phyloP scores from a whole-genome alignment of 2,329 filamentous ascomycete genomes.

The Colletotrichum horii region DNA sequence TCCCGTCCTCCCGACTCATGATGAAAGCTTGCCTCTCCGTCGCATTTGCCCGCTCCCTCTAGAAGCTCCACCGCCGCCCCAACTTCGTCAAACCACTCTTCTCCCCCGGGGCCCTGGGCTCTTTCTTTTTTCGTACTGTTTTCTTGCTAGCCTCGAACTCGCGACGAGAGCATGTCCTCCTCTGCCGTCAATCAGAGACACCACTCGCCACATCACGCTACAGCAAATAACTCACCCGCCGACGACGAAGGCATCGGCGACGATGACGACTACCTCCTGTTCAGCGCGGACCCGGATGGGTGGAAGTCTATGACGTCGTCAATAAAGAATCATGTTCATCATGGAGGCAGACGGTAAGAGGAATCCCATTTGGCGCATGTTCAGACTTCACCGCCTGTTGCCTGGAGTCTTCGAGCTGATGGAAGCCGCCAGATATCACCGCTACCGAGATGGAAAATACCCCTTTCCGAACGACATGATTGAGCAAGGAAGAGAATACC shows the following conservation, averaged over 20 bases:
- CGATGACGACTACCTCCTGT: not conserved
- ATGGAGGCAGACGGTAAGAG: not conserved
- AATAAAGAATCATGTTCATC: not conserved
- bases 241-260: not conserved
- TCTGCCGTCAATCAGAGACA: not conserved
- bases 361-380: not conserved
- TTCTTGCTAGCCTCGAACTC: not conserved
- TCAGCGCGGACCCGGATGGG: not conserved
- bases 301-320: not conserved
- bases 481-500: constrained; percentile 29
- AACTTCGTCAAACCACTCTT: not conserved
- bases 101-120: not conserved
- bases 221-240: not conserved
- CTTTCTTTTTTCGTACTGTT: not conserved
- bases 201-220: not conserved
- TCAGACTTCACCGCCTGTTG: not conserved
- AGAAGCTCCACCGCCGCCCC: not conserved
- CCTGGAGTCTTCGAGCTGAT: not conserved
- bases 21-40: not conserved
- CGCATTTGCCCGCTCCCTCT: not conserved
- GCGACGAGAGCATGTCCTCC: not conserved
- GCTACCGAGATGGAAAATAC: constrained; percentile 18
- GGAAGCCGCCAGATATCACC: not conserved
- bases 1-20: not conserved
- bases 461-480: constrained; percentile 31